Evolutionary conservation across 2,329 filamentous ascomycete species (phyloP).

Genomic region (Fusarium tjaetaba): DNA sequence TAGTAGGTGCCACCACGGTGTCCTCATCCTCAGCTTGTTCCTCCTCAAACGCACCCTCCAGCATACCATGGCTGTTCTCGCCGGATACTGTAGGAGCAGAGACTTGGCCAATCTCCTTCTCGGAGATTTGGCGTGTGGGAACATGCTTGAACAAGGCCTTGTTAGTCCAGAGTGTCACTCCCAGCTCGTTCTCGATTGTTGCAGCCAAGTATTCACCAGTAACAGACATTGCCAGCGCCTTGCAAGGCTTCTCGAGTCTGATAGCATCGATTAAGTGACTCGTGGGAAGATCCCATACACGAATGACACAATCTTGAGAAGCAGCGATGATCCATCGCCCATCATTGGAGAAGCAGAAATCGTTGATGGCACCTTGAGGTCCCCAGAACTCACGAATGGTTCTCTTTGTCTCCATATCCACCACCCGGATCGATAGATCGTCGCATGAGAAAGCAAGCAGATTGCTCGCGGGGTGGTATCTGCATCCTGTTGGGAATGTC

Average conservation of each 20-base stretch:
- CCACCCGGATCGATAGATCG: constrained; percentile 85
- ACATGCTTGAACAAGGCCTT: constrained; percentile 90
- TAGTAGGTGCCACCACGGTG: constrained; percentile 61
- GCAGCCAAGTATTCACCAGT: constrained; percentile 97
- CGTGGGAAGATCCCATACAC: constrained; percentile 95
- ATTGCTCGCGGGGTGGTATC: constrained; percentile 85
- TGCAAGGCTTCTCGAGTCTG: constrained; percentile 80
- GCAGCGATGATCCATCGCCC: constrained; percentile 93
- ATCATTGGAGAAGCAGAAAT: constrained; percentile 90
- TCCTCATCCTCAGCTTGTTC: constrained; percentile 63
- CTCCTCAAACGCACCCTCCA: constrained; percentile 79
- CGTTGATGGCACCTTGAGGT: constrained; percentile 76
- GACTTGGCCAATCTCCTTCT: constrained; percentile 74
- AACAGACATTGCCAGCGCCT: constrained; percentile 84
- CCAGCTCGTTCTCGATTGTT: constrained; percentile 81
- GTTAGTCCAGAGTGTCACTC: constrained; percentile 97
- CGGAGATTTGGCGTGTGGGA: constrained; percentile 84
- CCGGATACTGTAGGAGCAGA: constrained; percentile 80
- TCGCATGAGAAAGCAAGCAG: constrained; percentile 89
- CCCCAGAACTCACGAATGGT: constrained; percentile 95
- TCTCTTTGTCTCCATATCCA: constrained; percentile 90
- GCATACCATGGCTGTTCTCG: constrained; percentile 78
- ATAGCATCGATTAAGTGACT: constrained; percentile 96
- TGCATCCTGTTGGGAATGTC: constrained; percentile 78
- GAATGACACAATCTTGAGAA: constrained; percentile 80